These are phyloP conservation scores for Xylariaceae sp. DNA, from an alignment of 2,329 filamentous ascomycete species.

Conservation along the genomic window DNA sequence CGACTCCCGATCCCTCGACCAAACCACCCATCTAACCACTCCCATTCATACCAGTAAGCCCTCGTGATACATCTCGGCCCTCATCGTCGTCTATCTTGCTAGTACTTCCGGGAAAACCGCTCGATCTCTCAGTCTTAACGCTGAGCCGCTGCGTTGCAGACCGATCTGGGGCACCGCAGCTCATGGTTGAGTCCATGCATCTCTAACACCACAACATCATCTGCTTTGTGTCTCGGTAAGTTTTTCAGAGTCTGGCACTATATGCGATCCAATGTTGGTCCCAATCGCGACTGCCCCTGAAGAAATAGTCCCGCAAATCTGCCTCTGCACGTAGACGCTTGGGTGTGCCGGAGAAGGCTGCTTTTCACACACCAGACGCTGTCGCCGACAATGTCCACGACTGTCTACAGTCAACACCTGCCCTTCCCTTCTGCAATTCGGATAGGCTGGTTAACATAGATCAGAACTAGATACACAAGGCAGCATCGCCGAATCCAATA, in stretches of 20 bases:
- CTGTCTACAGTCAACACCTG: slow-evolving; percentile 8
- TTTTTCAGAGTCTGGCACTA: slow-evolving; percentile 29
- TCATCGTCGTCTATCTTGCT: slow-evolving; percentile 7
- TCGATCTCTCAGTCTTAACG: slow-evolving; percentile 12
- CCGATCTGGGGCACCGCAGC: slow-evolving; percentile 28
- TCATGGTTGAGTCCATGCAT: slow-evolving; percentile 33
- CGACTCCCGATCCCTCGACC: slow-evolving; percentile 20
- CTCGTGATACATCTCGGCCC: slow-evolving; percentile 21
- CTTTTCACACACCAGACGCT: slow-evolving; percentile 17
- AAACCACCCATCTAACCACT: slow-evolving; percentile 27
- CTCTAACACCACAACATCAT: slow-evolving; percentile 34
- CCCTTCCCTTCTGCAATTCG: slow-evolving; percentile 10
- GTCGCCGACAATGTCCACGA: slow-evolving; percentile 15
- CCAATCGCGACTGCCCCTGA: slow-evolving; percentile 23
- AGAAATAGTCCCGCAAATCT: slow-evolving; percentile 15
- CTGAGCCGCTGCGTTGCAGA: slow-evolving; percentile 24
- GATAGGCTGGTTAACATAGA: slow-evolving; percentile 17
- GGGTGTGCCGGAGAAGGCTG: slow-evolving; percentile 15
- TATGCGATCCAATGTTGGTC: slow-evolving; percentile 37
- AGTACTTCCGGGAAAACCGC: slow-evolving; percentile 8
- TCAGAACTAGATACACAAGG: slow-evolving; percentile 11
- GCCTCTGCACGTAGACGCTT: slow-evolving; percentile 17
- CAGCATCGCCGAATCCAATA: slow-evolving; percentile 13
- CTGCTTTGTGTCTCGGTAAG: slow-evolving; percentile 36
- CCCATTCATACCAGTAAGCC: slow-evolving; percentile 27